Evolutionary conservation across 306 rosid genomes (phyloP), one percentile per base, ranked within the genome.

Genomic region (Glycine latifolia): DNA sequence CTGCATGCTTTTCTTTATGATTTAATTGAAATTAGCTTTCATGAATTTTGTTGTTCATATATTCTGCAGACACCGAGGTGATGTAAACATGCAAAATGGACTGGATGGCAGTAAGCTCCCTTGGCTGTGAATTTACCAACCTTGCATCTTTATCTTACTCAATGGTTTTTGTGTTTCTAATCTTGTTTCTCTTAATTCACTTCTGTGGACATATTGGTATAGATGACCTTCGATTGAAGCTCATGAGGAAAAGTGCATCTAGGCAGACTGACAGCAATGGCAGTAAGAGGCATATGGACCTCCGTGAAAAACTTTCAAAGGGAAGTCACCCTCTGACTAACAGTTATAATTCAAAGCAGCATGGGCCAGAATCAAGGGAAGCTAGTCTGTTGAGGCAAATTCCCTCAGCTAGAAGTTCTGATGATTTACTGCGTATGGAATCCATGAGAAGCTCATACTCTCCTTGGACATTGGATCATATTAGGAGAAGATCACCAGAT

Each of bases 141-240:
- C 31, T 68, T 82, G 81, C 84, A 53, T 58, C 71, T 13, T 82
- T 84, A 44, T 73, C 39, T 66, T 61, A 77, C 61, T 81, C 62
- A 44, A 41, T 83, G 58, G 6, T 26, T 65, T 70, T 79, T 62
- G 4, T 10, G 11, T 85, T 67, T 79, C 77, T 83, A 67, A 85
- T 84, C 46, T 75, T 1, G 26, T 65, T 65, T 58, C 43, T 26
- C 12, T 77, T 54, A 49, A 86, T 58, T 85, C 62, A 13, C 65
- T 26, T 83, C 87, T 95, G 81, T 82, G 69, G 73, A 20, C 85
- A 46, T 79, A 82, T 95, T 83, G 88, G 87, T 44, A 89, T 85
- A 90, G 89, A 90, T 73, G 99, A 95, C 81, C 99, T 95, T 26
- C 96, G 97, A 15, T 80, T 86, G 82, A 95, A 93, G 85, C 97